Conservation (phyloP, 257 asterid species). For the Solanum lignicaule region DNA sequence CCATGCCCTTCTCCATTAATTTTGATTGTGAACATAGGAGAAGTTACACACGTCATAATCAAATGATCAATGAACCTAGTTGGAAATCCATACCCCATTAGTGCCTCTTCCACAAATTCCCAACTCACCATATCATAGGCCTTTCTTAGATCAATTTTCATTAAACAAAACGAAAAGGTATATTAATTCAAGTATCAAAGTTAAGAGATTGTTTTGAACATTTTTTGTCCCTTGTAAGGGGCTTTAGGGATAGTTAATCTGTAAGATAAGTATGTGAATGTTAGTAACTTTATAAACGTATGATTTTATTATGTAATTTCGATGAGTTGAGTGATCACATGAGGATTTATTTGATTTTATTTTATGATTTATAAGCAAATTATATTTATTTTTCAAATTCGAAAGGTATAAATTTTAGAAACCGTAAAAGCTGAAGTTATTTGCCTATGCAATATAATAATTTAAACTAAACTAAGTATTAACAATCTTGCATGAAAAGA, state of each 20-base stretch:
- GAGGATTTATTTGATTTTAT: background rate
- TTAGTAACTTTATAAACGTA: background rate
- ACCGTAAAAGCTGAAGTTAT: background rate
- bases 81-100: background rate
- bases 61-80: background rate
- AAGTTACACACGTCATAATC: background rate
- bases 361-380: background rate
- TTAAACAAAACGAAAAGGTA: no score
- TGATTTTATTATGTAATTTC: no score
- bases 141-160: no score
- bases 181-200: background rate
- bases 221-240: background rate
- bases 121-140: no score
- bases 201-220: background rate
- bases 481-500: background rate
- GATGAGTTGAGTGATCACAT: background rate
- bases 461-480: background rate
- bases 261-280: background rate
- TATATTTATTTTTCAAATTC: background rate
- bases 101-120: no score
- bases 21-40: background rate
- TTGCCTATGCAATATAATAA: background rate
- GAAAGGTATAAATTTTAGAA: background rate
- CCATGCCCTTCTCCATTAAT: background rate
- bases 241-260: background rate